Base-by-base conservation (phyloP, 129 eudicot genomes). In the Pulicaria dysenterica region DNA sequence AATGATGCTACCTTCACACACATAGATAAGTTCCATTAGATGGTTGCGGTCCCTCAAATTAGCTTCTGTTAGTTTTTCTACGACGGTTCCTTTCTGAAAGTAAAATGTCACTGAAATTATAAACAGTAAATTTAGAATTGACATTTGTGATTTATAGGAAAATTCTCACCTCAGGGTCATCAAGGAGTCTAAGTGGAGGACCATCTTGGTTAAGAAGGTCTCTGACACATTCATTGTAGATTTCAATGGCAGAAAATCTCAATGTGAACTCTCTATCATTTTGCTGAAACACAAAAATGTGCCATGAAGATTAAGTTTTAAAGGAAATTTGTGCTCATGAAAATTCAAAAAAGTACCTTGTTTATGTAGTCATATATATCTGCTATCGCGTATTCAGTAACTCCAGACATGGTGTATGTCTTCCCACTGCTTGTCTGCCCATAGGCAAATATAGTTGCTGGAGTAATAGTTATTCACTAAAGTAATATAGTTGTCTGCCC, bases 371-470 rank as follows among this genome's bases (percentile, higher is more conserved):
- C 82, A 44, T 74, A 87, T 79, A 93, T 87, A 80, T 93, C 91
- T 47, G 75, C 84, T 60, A 87, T 64, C 3, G 96, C 69, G 34
- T 64, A 84, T 53, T 85, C 95, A 14, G 96, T 89, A 64, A 93
- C 74, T 55, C 98, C 96, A 66, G 85, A 57, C 98, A 93, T 93
- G 53, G 98, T 93, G 87, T 81, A 93, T 46, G 98, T 93, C 86
- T 93, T 93, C 69, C 98, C 98, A 66, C 98, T 89, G 84, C 98
- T 87, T 49, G 98, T 93, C 79, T 93, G 98, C 67, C 98, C 98
- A 69, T 93, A 93, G 45, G 98, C 96, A 82, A 93, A 90, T 34
- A 93, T 79, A 70, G 87, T 93, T 46, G 96, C 98, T 93, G 89
- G 60, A 74, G 62, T 75, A 77, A 59, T 50, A 64, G 59, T 64